Percentiles rank a stretch among this genome's conserved stretches.
These are phyloP conservation scores for Jaltomata sinuosa DNA, from an alignment of 257 asterid genomes.

Conservation along the genomic window DNA sequence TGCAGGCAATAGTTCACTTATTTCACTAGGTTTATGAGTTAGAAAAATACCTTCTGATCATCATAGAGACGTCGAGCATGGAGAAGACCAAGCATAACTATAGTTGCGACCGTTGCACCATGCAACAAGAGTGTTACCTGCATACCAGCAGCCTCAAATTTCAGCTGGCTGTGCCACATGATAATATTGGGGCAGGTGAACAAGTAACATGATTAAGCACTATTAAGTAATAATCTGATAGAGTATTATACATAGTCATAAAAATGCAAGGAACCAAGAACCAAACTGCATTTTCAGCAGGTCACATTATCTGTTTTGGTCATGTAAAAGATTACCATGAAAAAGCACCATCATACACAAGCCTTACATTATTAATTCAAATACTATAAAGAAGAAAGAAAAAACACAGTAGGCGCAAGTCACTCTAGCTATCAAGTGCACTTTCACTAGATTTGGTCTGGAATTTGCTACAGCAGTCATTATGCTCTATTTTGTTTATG, in stretches of 20 bases:
- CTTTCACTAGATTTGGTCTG: neutral
- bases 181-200: neutral
- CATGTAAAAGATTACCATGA: neutral
- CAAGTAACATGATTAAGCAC: neutral
- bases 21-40: neutral
- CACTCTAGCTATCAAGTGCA: neutral
- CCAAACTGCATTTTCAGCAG: neutral
- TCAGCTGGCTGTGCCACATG: neutral
- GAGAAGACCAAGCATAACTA: slow-evolving; percentile 95
- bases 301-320: neutral
- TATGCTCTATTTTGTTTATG: neutral
- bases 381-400: neutral
- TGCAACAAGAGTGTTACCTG: slow-evolving; percentile 67
- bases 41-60: slow-evolving; percentile 60
- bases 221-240: neutral
- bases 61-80: slow-evolving; percentile 84
- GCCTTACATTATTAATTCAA: neutral
- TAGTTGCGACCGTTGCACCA: slow-evolving; percentile 85
- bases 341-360: neutral
- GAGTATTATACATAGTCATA: neutral
- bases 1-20: neutral
- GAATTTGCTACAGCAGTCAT: neutral
- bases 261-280: neutral
- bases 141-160: slow-evolving; percentile 8
- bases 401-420: neutral